A percentile compares a stretch with the other conserved stretches of the same genome.
Evolutionary conservation across 164 flowering plant species (phyloP).

Genomic region (Chloranthus sessilifolius): DNA sequence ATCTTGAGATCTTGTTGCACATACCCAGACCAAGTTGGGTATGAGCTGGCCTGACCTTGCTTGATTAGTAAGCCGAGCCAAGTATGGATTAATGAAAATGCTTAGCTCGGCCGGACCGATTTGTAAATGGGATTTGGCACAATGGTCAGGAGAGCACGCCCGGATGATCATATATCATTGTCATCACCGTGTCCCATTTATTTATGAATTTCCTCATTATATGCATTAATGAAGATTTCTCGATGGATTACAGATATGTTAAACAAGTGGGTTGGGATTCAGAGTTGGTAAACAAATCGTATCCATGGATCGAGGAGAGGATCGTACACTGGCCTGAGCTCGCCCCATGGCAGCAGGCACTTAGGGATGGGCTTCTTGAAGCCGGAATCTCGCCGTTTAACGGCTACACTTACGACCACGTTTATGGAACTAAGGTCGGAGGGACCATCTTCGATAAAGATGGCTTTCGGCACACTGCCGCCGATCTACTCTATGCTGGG

Average conservation of each 20-base stretch:
- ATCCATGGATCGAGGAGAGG: slow-evolving; percentile 77
- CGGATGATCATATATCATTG: too few relatives aligned
- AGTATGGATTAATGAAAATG: too few relatives aligned
- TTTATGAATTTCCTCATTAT: not conserved
- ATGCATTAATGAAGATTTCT: not conserved
- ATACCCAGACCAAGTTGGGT: too few relatives aligned
- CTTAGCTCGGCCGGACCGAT: too few relatives aligned
- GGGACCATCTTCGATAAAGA: slow-evolving; percentile 73
- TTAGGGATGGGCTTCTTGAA: slow-evolving; percentile 67
- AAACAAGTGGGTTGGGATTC: slow-evolving; percentile 62
- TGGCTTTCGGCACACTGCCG: slow-evolving; percentile 81
- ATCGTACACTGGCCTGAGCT: slow-evolving; percentile 59
- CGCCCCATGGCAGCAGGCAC: slow-evolving; percentile 65
- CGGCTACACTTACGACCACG: slow-evolving; percentile 85
- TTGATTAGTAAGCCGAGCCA: too few relatives aligned
- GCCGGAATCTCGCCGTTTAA: slow-evolving; percentile 76
- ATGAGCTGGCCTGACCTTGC: too few relatives aligned
- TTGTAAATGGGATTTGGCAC: too few relatives aligned
- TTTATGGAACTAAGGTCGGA: slow-evolving; percentile 85
- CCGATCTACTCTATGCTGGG: slow-evolving; percentile 64
- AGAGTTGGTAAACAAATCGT: slow-evolving; percentile 70
- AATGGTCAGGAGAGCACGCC: too few relatives aligned
- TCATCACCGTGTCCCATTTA: too few relatives aligned
- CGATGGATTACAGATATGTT: slow-evolving; percentile 41
- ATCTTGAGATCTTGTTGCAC: too few relatives aligned